Evolutionary conservation across 352 stramenopile species (phyloP), one percentile per base, ranked within the genome.

Genomic region (Phytophthora boehmeriae): DNA sequence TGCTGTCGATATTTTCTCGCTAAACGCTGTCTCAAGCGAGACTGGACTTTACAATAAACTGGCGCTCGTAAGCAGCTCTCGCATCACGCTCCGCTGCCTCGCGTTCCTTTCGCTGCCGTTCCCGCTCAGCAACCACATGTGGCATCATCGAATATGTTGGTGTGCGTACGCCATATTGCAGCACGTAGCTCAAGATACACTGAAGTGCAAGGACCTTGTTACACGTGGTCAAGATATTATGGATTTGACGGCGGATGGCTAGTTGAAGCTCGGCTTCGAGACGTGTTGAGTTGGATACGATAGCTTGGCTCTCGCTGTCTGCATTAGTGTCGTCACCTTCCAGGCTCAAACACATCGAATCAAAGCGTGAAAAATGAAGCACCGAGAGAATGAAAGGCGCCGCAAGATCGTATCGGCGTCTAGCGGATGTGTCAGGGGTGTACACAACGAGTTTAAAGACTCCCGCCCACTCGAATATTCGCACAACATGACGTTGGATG

Each of bases 71-170:
- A 5, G 17, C n/a, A 6, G 54, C 42, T 45, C 25, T 30, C 8
- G 53, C 36, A 11, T 27, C 19, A 28, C 44, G 22, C 44, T 63
- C 27, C 13, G 47, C 23, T 20, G 32, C 6, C 9, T 47, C 5
- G 10, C 11, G 35, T 19, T 62, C 45, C 1, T 48, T 25, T 0
- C 10, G 44, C 10, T 60, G 52, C 28, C 27, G 63, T 36, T 44
- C 51, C 38, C 43, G 61, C 46, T 48, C 59, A 5, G 75, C 73
- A 32, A 78, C 46, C 9, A 75, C 73, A 17, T 83, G 53, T 1
- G 66, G 67, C 47, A 77, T 67, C 66, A 88, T 78, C 5, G 75
- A 63, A n/a, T 70, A 75, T 3, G 41, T 67, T 8, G 80, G 75
- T 2, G 17, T 32, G 17, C 35, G 34, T 0, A 66, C 51, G 0